phyloP scores from a whole-genome alignment of 208 protist genomes.

The Wallacemonas collosoma region DNA sequence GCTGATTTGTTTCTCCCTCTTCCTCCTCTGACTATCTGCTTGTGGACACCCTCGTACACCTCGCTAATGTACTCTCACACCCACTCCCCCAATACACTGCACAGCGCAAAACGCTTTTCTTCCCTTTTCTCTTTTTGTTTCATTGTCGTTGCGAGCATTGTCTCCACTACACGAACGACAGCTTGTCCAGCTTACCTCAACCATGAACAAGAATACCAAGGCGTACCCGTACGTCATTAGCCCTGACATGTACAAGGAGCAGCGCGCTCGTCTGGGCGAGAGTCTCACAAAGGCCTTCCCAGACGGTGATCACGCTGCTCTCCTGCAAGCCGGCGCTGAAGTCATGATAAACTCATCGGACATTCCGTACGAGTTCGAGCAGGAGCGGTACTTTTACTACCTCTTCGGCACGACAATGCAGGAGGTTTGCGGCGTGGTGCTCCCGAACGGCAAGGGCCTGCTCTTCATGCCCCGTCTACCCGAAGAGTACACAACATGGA shows the following conservation, averaged over 20 bases:
- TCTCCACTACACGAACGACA: too few species aligned
- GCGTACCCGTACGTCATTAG: slow-evolving; percentile 76
- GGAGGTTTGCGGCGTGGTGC: slow-evolving; percentile 77
- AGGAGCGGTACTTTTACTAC: slow-evolving; percentile 96
- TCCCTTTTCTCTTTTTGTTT: slow-evolving; percentile 19
- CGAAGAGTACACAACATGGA: slow-evolving; percentile 87
- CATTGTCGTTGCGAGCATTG: not conserved
- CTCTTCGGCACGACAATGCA: slow-evolving; percentile 90
- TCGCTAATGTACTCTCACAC: too few species aligned
- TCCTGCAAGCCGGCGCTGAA: slow-evolving; percentile 81
- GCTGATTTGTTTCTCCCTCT: too few species aligned
- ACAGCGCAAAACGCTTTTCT: not conserved
- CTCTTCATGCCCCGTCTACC: slow-evolving; percentile 91
- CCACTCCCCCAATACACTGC: not conserved
- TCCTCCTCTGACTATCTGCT: slow-evolving; percentile 15
- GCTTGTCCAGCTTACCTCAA: not conserved
- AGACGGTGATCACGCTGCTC: slow-evolving; percentile 59
- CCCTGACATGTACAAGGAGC: slow-evolving; percentile 85
- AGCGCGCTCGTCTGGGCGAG: slow-evolving; percentile 70
- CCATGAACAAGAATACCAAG: slow-evolving; percentile 21
- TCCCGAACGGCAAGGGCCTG: slow-evolving; percentile 57
- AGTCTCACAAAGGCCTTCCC: slow-evolving; percentile 43
- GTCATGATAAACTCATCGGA: slow-evolving; percentile 90
- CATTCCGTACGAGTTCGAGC: slow-evolving; percentile 87
- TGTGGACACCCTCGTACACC: slow-evolving; percentile 59